Evolutionary conservation across 73 alveolate genomes (phyloP).

Genomic region (Paramecium pentaurelia): DNA sequence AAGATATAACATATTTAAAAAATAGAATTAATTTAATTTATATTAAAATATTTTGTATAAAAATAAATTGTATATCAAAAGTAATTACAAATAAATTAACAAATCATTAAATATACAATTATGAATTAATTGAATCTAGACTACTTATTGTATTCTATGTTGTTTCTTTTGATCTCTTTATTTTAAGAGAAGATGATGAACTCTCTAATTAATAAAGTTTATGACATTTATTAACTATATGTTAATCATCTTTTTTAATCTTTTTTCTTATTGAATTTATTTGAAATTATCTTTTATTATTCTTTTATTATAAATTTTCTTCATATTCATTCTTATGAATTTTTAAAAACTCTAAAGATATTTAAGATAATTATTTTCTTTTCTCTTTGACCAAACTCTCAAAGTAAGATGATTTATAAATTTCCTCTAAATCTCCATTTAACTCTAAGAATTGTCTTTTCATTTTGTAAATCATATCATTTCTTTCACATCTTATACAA

Average conservation of each 20-base stretch:
- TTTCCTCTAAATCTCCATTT: not conserved
- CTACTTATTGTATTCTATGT: not conserved
- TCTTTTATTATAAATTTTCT: not conserved
- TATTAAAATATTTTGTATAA: not conserved
- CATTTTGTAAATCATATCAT: not conserved
- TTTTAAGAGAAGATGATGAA: not conserved
- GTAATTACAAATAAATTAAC: not conserved
- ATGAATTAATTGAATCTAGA: not conserved
- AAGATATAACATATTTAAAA: too few species aligned
- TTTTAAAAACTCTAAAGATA: not conserved
- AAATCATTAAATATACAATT: not conserved
- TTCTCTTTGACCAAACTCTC: not conserved
- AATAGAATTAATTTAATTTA: too few species aligned
- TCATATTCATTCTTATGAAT: not conserved
- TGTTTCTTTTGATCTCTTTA: conserved; percentile 6
- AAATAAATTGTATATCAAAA: not conserved
- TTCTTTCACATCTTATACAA: not conserved
- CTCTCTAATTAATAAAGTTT: not conserved
- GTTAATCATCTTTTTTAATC: not conserved
- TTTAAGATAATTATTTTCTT: not conserved
- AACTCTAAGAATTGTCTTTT: not conserved
- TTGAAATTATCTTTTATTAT: not conserved
- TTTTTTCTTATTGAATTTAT: not conserved
- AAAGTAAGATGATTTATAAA: not conserved
- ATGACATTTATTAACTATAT: not conserved